Conservation (phyloP, 148 eudicot genomes). For the Dianthus caryophyllus region DNA sequence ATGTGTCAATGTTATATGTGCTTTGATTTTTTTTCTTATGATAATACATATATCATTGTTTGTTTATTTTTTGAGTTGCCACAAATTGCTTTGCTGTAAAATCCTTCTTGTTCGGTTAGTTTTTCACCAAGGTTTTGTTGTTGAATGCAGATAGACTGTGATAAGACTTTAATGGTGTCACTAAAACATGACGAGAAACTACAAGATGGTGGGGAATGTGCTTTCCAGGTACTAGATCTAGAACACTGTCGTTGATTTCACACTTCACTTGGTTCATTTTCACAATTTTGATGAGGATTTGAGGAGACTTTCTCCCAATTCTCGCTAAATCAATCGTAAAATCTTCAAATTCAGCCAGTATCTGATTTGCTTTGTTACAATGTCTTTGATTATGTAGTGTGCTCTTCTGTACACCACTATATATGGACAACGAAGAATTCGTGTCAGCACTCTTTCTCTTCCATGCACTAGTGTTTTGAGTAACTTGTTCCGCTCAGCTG, state of each 20-base stretch:
- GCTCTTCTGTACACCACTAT: slow-evolving; percentile 96
- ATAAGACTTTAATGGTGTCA: slow-evolving; percentile 95
- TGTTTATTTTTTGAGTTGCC: not conserved
- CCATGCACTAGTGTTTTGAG: slow-evolving; percentile 82
- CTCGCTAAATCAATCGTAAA: not conserved
- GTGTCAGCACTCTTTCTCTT: slow-evolving; percentile 83
- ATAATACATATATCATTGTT: too few species aligned
- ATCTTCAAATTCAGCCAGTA: not conserved
- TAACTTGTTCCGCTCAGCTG: slow-evolving; percentile 88
- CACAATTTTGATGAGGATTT: not conserved
- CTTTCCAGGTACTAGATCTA: slow-evolving; percentile 64
- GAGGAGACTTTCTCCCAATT: not conserved
- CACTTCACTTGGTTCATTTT: not conserved
- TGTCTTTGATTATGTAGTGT: slow-evolving; percentile 44
- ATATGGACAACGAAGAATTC: slow-evolving; percentile 92
- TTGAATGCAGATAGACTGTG: slow-evolving; percentile 84
- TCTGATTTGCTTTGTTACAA: slow-evolving; percentile 3
- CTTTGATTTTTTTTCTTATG: not conserved
- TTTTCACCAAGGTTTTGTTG: slow-evolving; percentile 10
- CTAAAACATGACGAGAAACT: slow-evolving; percentile 90
- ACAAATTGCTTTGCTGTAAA: not conserved
- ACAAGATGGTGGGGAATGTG: slow-evolving; percentile 84
- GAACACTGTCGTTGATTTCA: not conserved
- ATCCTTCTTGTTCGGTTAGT: slow-evolving; percentile 3
- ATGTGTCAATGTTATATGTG: not conserved